Evolutionary conservation across 768 basidiomycete genomes (phyloP).

Genomic region (Mycena leptocephala): DNA sequence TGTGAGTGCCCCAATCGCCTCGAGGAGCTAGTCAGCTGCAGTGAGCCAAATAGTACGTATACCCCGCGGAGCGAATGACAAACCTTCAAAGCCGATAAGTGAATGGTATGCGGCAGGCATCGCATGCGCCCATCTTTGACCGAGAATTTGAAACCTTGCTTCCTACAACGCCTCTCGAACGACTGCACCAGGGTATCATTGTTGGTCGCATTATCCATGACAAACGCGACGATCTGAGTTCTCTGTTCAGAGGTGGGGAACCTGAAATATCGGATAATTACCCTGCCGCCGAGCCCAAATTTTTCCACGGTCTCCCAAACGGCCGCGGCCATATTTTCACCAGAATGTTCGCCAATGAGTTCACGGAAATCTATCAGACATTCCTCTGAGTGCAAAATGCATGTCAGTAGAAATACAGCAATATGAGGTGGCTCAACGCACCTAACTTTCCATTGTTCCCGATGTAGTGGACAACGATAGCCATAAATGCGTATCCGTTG

Average conservation of each 20-base stretch:
- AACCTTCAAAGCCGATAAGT: neutral
- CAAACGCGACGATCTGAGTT: neutral
- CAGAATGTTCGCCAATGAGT: neutral
- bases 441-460: constrained; percentile 43
- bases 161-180: neutral
- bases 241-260: neutral
- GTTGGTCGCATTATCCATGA: too few species aligned
- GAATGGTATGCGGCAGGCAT: neutral
- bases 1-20: neutral
- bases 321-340: neutral
- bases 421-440: constrained; percentile 11
- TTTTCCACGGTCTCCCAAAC: neutral
- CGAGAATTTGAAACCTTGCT: neutral
- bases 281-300: neutral
- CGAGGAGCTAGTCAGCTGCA: neutral
- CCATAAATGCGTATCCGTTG: constrained; percentile 49
- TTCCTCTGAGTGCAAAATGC: neutral
- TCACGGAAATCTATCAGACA: neutral
- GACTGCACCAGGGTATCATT: neutral
- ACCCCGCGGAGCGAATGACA: neutral
- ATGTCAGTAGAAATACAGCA: too few species aligned
- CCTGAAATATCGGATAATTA: neutral
- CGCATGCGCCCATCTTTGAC: neutral
- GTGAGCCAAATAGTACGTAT: neutral
- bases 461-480: constrained; percentile 48